Evolutionary conservation across 2,329 filamentous ascomycete species (phyloP).

Genomic region (Keithomyces neogunnii): DNA sequence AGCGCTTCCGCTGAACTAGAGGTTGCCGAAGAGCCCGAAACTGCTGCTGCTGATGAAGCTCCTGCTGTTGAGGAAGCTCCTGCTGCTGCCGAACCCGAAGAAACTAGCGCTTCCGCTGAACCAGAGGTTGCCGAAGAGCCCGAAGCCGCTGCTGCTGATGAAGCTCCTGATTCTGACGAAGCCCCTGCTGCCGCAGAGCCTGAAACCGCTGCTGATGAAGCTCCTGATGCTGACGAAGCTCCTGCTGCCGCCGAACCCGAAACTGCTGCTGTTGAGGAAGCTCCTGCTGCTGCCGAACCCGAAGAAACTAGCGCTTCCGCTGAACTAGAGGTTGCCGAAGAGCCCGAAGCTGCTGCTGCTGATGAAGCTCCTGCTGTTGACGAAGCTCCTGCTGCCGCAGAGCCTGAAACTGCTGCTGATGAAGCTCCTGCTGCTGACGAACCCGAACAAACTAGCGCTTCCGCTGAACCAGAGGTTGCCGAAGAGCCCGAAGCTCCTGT

Average conservation of each 20-base stretch:
- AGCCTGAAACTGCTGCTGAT: not conserved
- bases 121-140: not conserved
- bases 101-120: too few relatives aligned
- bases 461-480: not conserved
- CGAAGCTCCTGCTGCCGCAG: too few relatives aligned
- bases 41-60: too few relatives aligned
- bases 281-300: not conserved
- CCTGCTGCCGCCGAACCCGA: not conserved
- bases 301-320: too few relatives aligned
- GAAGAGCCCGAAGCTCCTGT: not conserved
- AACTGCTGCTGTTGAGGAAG: not conserved
- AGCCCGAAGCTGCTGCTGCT: not conserved
- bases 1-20: too few relatives aligned
- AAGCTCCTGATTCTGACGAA: too few relatives aligned
- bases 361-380: too few relatives aligned
- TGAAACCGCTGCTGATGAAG: not conserved
- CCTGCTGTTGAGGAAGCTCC: too few relatives aligned
- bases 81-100: not conserved
- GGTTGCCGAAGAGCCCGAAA: too few relatives aligned
- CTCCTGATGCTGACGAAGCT: not conserved
- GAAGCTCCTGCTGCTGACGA: not conserved
- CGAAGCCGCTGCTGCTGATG: not conserved
- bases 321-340: too few relatives aligned
- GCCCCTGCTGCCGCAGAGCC: not conserved
- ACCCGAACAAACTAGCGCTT: not conserved